Conservation (phyloP, 2,329 filamentous ascomycete species). For the Rhexocercosporidium sp. region DNA sequence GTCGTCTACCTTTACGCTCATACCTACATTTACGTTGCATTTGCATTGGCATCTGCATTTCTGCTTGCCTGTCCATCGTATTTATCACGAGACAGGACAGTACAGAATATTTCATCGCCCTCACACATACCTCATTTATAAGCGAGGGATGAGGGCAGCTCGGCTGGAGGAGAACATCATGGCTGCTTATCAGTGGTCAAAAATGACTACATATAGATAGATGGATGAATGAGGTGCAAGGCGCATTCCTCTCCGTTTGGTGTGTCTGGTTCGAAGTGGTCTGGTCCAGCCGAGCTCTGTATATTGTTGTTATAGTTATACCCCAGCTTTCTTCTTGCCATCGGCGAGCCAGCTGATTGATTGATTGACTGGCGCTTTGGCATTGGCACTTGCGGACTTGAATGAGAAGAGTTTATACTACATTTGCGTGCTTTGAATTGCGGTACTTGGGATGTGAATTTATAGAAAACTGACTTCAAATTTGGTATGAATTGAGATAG, state of each 20-base stretch:
- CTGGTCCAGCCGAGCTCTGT: not conserved
- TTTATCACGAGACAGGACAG: not conserved
- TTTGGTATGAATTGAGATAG: no score
- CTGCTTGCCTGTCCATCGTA: not conserved
- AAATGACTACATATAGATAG: not conserved
- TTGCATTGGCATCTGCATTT: not conserved
- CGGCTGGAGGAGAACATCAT: not conserved
- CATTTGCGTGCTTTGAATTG: no score
- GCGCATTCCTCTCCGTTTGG: not conserved
- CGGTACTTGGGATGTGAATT: no score
- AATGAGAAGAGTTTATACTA: no score
- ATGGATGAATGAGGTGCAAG: not conserved
- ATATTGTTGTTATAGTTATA: conserved; percentile 6
- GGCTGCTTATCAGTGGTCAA: no score
- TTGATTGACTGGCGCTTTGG: no score
- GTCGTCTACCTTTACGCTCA: not conserved
- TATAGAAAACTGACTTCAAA: no score
- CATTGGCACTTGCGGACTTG: no score
- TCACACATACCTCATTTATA: not conserved
- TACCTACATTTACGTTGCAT: not conserved
- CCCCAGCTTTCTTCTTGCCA: not conserved
- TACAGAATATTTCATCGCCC: not conserved
- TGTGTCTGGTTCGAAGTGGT: not conserved
- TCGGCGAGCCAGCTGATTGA: not conserved
- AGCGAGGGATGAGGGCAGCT: not conserved